Base-by-base conservation (phyloP, 768 basidiomycete genomes). In the Ephemerocybe angulata region DNA sequence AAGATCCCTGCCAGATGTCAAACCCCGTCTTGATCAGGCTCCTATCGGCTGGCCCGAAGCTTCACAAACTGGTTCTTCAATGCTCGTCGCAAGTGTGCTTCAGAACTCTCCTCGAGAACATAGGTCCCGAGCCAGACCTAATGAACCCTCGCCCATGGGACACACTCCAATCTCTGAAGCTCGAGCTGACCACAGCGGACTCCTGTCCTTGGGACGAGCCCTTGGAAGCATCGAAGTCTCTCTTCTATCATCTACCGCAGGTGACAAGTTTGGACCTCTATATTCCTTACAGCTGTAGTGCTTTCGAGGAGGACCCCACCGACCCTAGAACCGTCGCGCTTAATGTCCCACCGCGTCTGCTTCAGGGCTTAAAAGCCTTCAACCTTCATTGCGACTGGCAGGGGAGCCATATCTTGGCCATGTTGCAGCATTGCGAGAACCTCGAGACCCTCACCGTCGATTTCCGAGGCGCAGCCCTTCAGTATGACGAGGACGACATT, bases 371-470 rank as follows among this genome's bases (percentile, higher is more conserved):
- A 10, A 42, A 12, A 10, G 13, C 41, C 21, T 42, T 42, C 41
- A 11, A 17, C 15, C 13, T 42, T 21, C 10, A 17, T 10, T 42
- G 41, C 41, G 22, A 42, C 6, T 42, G 41, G 41, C 15, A 22
- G 11, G 41, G 41, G 4, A 17, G 17, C 15, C 41, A 42, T 22
- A 22, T 42, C 6, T 21, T 42, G 15, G 21, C 13, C 11, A 42
- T 42, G 15, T 11, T 42, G 15, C 11, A 22, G 41, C 41, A 42
- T 7, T 42, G 41, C 21, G 11, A 15, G 11, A 15, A 42, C 15
- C 17, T 42, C 41, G 41, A 42, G 22, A 42, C 41, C 11, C 60
- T 62, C 70, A 24, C 61, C 29, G 27, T 56, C 58, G 53, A 78
- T 65, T 30, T 71, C 66, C 17, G 8, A 8, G 33, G 33, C 8